Evolutionary conservation across 192 early-diverging fungal species (phyloP), one percentile per base, ranked within the genome.

Genomic region (Coemansia sp.): DNA sequence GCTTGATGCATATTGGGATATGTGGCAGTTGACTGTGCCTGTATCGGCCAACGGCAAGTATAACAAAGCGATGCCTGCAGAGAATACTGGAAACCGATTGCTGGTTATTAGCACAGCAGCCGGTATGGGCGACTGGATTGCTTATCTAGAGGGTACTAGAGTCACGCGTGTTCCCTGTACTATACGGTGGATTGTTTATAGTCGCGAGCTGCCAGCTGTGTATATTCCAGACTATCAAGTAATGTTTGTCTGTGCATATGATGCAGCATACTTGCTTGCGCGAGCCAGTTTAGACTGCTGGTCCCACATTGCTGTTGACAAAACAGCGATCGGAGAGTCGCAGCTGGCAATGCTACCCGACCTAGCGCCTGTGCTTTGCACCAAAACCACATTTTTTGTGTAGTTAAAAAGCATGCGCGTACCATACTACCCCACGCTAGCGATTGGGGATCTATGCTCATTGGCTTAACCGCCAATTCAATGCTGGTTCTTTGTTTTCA

Each of bases 21-120:
- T 76, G 68, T 76, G 74, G 74, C 68, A 76, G 57, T 64, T 76
- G 5, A 23, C 21, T 28, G 20, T 18, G 23, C 62, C 38, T 21
- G 24, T 11, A 18, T 12, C 31, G 48, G 25, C 15, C 49, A 14
- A 31, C 0, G 2, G 31, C 18, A 11, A 51, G 12, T 9, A 4
- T 10, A 34, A 17, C 11, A 12, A 1, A 15, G 2, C 20, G 21
- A 8, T 15, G 12, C 23, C 14, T 26, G 14, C 20, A 18, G 31
- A 9, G 7, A 56, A 20, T 4, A 7, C 15, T 2, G 17, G 3
- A 1, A 17, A 15, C 46, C 36, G n/a, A 8, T 36, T 49, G 23
- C 50, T 64, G 7, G 62, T 70, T 0, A 60, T 70, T 14, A 70
- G 68, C 58, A 70, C 68, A 1, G 50, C 50, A 21, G n/a, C 20